Evolutionary conservation across 1,139 yeast genomes (phyloP), one percentile per base, ranked within the genome.

Genomic region (Keqinozyma sinolaborantium): DNA sequence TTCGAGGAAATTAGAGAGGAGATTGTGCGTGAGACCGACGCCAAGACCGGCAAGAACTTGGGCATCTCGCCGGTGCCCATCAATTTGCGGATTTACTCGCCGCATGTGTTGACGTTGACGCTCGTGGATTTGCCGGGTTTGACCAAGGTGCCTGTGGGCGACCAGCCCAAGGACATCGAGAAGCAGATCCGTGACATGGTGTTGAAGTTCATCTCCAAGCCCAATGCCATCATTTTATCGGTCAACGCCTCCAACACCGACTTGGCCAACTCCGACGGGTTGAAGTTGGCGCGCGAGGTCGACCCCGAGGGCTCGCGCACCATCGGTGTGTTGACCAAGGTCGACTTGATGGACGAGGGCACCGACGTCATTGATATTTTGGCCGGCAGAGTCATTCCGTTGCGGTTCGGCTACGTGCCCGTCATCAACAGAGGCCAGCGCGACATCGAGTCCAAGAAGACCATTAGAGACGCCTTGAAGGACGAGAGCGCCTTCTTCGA

Each of bases 91-190:
- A 88, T 92, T 45, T 90, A 84, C 59, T 90, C 97, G 16, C 98
- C 99, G 10, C 92, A 90, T 54, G 98, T 92, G 31, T 72, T 92
- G 52, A 92, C 97, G 10, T 76, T 92, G 59, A 94, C 99, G 3
- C 75, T 92, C 52, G 98, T 92, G 26, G 99, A 92, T 70, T 73
- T 92, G 49, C 99, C 99, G 10, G 99, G 99, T 40, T 74, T 94
- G 53, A 92, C 99, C 19, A 92, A 92, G 60, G 98, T 94, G 25
- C 98, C 99, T n/a, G 97, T 92, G 30, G 99, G 99, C 29, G 98
- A 92, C 59, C 99, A 92, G 63, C 99, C 99, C 33, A 86, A 84
- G 56, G 98, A 92, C 59, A 92, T 92, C 45, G 99, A 92, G 68
- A 81, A 77, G 44, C 96, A 86, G 61, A 94, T 92, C 49, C 81